Conservation (phyloP, 768 basidiomycete species). For the Mrakia frigida region DNA sequence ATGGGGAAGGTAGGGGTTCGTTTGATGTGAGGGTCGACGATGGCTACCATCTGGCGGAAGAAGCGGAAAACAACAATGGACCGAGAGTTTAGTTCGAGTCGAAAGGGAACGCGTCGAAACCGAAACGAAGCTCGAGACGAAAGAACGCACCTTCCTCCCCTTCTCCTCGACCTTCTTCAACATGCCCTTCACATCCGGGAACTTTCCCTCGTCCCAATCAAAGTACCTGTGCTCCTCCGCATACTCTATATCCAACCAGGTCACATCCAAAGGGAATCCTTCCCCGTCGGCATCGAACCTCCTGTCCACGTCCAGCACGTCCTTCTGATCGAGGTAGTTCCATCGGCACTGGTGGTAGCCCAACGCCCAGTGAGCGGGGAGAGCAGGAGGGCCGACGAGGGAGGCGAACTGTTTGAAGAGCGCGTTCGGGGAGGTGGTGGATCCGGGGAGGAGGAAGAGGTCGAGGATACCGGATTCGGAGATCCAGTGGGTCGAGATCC, state of each 20-base stretch:
- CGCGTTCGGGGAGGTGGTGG: conserved; percentile 58
- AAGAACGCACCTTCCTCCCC: conserved; percentile 65
- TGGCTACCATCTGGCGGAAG: conserved; percentile 79
- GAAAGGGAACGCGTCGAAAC: too few relatives aligned
- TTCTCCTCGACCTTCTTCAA: conserved; percentile 75
- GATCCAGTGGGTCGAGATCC: conserved; percentile 75
- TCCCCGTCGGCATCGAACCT: conserved; percentile 68
- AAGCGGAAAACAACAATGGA: too few relatives aligned
- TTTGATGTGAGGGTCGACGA: conserved; percentile 94
- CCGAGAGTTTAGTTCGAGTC: not conserved
- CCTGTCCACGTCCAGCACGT: conserved; percentile 74
- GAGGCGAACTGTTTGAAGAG: conserved; percentile 79
- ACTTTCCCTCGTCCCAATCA: conserved; percentile 86
- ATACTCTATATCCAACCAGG: conserved; percentile 98
- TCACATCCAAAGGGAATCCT: conserved; percentile 88
- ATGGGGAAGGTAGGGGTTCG: conserved; percentile 70
- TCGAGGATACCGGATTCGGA: conserved; percentile 96
- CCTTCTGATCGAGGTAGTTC: conserved; percentile 91
- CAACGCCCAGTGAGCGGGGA: conserved; percentile 87
- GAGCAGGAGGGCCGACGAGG: conserved; percentile 75
- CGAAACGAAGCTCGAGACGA: conserved; percentile 6
- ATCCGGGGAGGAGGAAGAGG: conserved; percentile 87
- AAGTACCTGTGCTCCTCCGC: conserved; percentile 92
- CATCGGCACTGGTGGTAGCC: conserved; percentile 97
- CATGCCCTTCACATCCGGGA: conserved; percentile 95